Conservation (phyloP, 2,329 filamentous ascomycete species). For the Blastomyces parvus region DNA sequence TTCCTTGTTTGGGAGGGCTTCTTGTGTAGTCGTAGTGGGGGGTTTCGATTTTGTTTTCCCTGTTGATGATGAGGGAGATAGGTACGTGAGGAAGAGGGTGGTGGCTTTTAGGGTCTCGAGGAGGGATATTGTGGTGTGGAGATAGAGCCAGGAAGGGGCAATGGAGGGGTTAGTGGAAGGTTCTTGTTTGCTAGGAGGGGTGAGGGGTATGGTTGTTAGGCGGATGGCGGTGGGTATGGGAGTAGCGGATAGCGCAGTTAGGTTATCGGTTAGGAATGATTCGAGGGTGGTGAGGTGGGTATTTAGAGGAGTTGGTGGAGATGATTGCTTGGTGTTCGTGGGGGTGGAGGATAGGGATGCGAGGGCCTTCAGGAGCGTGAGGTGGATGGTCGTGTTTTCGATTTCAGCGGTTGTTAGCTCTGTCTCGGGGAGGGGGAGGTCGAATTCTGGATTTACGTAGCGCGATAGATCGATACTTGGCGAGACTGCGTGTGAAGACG, state of each 20-base stretch:
- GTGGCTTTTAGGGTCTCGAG: constrained; percentile 36
- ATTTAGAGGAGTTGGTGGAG: constrained; percentile 1
- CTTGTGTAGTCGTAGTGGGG: constrained; percentile 16
- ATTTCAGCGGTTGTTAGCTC: constrained; percentile 31
- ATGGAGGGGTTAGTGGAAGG: constrained; percentile 15
- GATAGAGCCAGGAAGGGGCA: constrained; percentile 34
- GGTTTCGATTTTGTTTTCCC: constrained; percentile 20
- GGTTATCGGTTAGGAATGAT: constrained; percentile 13
- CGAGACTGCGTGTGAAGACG: neutral
- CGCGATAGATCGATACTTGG: neutral
- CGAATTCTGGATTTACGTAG: constrained; percentile 7
- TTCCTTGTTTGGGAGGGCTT: constrained; percentile 26
- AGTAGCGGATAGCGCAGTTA: constrained; percentile 2
- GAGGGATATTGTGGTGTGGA: constrained; percentile 31
- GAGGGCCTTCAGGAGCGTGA: constrained; percentile 27
- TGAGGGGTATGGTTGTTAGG: constrained; percentile 11
- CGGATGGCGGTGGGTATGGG: neutral
- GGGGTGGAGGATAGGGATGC: constrained; percentile 9
- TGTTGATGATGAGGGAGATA: constrained; percentile 13
- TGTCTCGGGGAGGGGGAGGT: constrained; percentile 17
- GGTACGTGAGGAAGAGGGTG: constrained; percentile 23
- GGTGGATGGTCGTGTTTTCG: constrained; percentile 27
- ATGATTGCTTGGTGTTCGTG: neutral
- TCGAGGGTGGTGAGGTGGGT: constrained; percentile 10
- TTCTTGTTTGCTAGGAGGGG: constrained; percentile 17